These are phyloP conservation scores for Chalciporus sp. DNA, from an alignment of 1,284 basidiomycete genomes.

Conservation along the genomic window DNA sequence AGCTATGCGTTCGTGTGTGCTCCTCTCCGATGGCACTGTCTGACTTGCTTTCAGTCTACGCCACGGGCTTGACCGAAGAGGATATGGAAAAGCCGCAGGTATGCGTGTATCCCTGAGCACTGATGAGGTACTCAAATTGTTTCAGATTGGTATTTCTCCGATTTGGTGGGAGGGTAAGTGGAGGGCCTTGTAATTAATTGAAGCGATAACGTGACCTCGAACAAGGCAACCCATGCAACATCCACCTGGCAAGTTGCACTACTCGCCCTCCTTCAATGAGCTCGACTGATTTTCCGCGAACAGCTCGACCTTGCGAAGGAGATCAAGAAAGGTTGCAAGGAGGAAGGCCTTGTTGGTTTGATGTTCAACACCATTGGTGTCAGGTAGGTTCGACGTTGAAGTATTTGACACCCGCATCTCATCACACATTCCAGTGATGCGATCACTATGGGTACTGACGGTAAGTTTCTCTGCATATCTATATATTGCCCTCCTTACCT, in stretches of 20 bases:
- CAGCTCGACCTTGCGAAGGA: slow-evolving; percentile 76
- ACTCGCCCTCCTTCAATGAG: not conserved
- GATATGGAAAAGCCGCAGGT: slow-evolving; percentile 86
- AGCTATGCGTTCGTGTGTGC: slow-evolving; percentile 70
- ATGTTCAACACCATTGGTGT: slow-evolving; percentile 83
- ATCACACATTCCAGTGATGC: slow-evolving; percentile 55
- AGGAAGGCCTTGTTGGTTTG: slow-evolving; percentile 75
- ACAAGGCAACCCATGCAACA: slow-evolving; percentile 81
- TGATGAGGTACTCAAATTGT: slow-evolving; percentile 6
- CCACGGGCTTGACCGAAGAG: slow-evolving; percentile 71
- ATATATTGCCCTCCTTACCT: slow-evolving; percentile 4
- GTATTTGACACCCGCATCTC: not conserved
- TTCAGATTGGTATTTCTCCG: slow-evolving; percentile 79
- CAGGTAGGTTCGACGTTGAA: slow-evolving; percentile 46
- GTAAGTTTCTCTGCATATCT: slow-evolving; percentile 40
- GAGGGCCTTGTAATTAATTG: not conserved
- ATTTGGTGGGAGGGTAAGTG: slow-evolving; percentile 85
- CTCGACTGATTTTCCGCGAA: slow-evolving; percentile 12
- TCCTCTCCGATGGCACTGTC: not conserved
- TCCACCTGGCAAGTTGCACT: slow-evolving; percentile 59
- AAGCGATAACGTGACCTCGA: slow-evolving; percentile 7
- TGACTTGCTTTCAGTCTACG: slow-evolving; percentile 60
- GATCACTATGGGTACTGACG: slow-evolving; percentile 84
- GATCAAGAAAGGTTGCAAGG: slow-evolving; percentile 75
- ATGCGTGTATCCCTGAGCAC: slow-evolving; percentile 9